Base-by-base conservation (phyloP, 139 green algal species). In the Picochlorum sp. region DNA sequence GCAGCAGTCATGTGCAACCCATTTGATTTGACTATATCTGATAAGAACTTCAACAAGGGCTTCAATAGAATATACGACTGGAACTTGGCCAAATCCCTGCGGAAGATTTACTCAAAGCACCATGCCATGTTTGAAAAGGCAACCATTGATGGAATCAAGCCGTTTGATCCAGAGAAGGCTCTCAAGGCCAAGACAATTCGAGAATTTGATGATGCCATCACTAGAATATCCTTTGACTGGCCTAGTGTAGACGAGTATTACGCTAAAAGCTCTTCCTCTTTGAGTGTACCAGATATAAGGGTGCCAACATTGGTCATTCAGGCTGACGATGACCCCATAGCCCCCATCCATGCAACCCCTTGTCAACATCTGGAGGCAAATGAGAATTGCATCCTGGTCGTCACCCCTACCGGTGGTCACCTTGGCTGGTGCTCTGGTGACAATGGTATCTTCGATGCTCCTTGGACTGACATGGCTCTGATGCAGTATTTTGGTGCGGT, bases 1-100 rank as follows among this genome's bases (percentile, higher is more conserved):
- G 91, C 89, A 3, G 87, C 89, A n/a, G 89, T 83, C 32, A 75
- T 97, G 68, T 96, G 89, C 85, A 97, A 97, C 69, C 90, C 90
- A 2, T 96, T 97, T 49, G 74, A 96, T 74, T 69, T 96, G 73
- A 54, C 65, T 16, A 51, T 86, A 44, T 81, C 71, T 41, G 80
- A 95, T 71, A 49, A 64, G 13, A 80, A 89, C 62, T 84, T 94
- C 51, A 61, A 81, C 4, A 54, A 71, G 8, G 87, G 90, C 45
- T 96, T 97, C 80, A 94, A 90, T 69, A 65, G 72, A n/a, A 78
- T 96, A 11, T 97, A 97, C 66, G 76, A 96, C 74, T 60, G 32
- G 45, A 88, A 84, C 66, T 74, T 97, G 41, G 87, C 76, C 1
- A 47, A 45, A 3, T 54, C 30, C 4, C 71, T 94, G 41, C 65